phyloP scores from a whole-genome alignment of 768 basidiomycete species.

The Auriscalpium microsporum region DNA sequence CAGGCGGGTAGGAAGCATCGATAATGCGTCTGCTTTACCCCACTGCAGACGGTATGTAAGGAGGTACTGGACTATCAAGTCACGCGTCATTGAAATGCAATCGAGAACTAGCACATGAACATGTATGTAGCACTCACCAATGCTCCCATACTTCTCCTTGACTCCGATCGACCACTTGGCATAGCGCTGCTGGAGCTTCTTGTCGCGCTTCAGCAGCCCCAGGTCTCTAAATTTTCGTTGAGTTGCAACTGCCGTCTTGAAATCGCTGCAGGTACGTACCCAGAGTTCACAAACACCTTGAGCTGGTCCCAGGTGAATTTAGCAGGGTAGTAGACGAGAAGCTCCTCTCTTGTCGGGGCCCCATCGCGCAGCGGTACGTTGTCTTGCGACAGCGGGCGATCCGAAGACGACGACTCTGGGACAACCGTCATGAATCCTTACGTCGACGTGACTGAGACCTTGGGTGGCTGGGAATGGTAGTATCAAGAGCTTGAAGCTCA shows the following conservation, averaged over 20 bases:
- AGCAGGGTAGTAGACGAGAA: conserved; percentile 60
- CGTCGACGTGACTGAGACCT: too few species aligned
- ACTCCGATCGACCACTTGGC: conserved; percentile 48
- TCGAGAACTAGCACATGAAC: neutral
- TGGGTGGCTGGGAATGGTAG: too few species aligned
- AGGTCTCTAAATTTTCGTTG: conserved; percentile 49
- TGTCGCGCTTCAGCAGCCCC: conserved; percentile 70
- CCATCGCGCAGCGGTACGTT: conserved; percentile 43
- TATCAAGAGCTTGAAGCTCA: too few species aligned
- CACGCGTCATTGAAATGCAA: neutral
- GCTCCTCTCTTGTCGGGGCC: conserved; percentile 59
- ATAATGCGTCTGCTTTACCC: conserved; percentile 60
- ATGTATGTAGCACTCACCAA: conserved; percentile 35
- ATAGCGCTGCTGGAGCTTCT: conserved; percentile 59
- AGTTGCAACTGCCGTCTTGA: neutral
- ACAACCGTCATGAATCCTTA: too few species aligned
- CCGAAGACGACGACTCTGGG: too few species aligned
- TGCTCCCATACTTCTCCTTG: conserved; percentile 51
- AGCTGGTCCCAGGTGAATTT: conserved; percentile 71
- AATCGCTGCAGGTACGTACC: conserved; percentile 32
- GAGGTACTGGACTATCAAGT: conserved; percentile 57
- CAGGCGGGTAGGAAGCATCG: conserved; percentile 50
- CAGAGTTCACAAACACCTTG: conserved; percentile 71
- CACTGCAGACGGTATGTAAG: conserved; percentile 61
- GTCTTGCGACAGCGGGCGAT: neutral